Percentiles rank a stretch among this genome's conserved stretches.
These are phyloP conservation scores for Asterochloris sp. DNA, from an alignment of 139 green algal genomes.

Conservation along the genomic window DNA sequence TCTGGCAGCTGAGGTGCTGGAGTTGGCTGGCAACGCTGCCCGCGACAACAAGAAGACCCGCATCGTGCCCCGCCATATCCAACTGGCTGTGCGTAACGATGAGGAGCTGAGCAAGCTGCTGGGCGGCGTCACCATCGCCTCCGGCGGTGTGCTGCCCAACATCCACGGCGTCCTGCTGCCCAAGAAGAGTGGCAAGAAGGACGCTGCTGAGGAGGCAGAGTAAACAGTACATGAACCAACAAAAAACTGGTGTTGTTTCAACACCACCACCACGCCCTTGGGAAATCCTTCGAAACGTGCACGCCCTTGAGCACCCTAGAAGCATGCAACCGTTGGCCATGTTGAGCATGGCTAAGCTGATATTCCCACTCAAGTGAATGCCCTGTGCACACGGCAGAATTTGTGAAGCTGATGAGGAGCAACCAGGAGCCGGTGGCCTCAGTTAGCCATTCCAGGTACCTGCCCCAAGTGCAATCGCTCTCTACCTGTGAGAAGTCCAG, in stretches of 20 bases:
- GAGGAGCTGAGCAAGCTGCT: constrained; percentile 94
- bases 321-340: too few species aligned
- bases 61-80: constrained; percentile 85
- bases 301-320: too few species aligned
- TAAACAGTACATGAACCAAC: not conserved
- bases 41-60: constrained; percentile 83
- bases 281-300: too few species aligned
- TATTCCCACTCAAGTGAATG: too few species aligned
- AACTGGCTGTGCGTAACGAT: constrained; percentile 91
- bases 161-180: constrained; percentile 83
- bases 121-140: constrained; percentile 70
- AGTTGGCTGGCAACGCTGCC: constrained; percentile 69
- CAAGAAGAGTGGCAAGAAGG: constrained; percentile 68
- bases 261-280: not conserved
- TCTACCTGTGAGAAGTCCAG: too few species aligned
- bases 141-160: constrained; percentile 84
- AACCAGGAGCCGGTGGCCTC: too few species aligned
- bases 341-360: too few species aligned
- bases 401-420: too few species aligned
- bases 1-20: constrained; percentile 77
- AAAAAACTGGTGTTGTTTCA: constrained; percentile 18
- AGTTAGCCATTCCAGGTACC: too few species aligned
- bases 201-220: constrained; percentile 10
- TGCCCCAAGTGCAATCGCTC: too few species aligned
- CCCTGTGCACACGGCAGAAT: too few species aligned